Evolutionary conservation across 2,329 filamentous ascomycete species (phyloP).

Genomic region (Parascedosporium putredinis): DNA sequence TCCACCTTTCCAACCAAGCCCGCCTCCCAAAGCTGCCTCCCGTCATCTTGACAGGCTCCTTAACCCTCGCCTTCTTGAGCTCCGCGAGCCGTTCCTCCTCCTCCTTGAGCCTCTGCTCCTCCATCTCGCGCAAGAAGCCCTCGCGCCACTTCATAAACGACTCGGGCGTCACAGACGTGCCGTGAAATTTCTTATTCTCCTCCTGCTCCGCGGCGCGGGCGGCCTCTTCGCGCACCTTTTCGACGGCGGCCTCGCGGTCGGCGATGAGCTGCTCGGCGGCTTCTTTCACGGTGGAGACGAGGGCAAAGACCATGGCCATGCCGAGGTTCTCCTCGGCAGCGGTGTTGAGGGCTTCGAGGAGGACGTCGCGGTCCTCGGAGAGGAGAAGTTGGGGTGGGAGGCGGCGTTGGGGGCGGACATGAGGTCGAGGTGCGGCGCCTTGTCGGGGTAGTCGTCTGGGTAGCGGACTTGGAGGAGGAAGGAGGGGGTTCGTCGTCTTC

Average conservation of each 20-base stretch:
- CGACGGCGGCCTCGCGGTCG: constrained; percentile 57
- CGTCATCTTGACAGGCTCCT: constrained; percentile 62
- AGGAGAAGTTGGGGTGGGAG: constrained; percentile 67
- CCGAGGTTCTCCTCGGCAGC: constrained; percentile 87
- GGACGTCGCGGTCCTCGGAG: constrained; percentile 62
- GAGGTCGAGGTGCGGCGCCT: constrained; percentile 72
- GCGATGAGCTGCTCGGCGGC: constrained; percentile 75
- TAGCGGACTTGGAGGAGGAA: constrained; percentile 81
- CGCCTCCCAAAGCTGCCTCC: constrained; percentile 68
- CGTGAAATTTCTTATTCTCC: constrained; percentile 95
- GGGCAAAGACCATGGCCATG: constrained; percentile 94
- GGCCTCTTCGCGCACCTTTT: constrained; percentile 45
- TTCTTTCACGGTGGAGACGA: constrained; percentile 82
- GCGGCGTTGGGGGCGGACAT: constrained; percentile 59
- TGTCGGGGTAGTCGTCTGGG: constrained; percentile 83
- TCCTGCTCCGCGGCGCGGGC: constrained; percentile 61
- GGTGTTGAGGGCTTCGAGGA: constrained; percentile 61
- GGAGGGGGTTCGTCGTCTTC: constrained; percentile 52
- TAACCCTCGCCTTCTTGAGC: constrained; percentile 66
- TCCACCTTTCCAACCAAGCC: constrained; percentile 59
- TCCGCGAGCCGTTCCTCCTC: constrained; percentile 76
- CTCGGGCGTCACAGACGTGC: constrained; percentile 77
- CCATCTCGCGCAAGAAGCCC: constrained; percentile 69
- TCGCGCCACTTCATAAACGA: constrained; percentile 76
- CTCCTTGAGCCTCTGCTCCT: constrained; percentile 54